Evolutionary conservation across 1,139 yeast genomes (phyloP), one percentile per base, ranked within the genome.

Genomic region (Saccharomyces hybrid): DNA sequence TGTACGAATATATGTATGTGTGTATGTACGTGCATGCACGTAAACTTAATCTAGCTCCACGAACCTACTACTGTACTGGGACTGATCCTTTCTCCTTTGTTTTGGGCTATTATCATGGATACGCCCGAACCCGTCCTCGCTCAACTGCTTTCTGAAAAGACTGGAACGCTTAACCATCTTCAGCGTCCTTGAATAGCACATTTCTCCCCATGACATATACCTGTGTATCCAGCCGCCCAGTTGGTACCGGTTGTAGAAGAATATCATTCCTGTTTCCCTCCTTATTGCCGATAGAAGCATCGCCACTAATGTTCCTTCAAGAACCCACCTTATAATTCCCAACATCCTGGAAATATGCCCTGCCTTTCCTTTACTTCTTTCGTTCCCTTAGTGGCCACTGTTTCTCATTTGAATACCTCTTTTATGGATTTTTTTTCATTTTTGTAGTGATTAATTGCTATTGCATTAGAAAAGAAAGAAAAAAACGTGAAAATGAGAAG

Each of bases 271-370:
- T 0, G 88, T 83, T 59, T 81, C 80, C 54, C 83, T 73, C 63
- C 84, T 82, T 53, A 84, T 73, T 1, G 86, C 87, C 0, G 90
- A 88, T 34, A 84, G 72, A 25, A 85, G 72, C 66, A 85, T 78
- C 2, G 88, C 82, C 16, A 83, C 70, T 55, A 85, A 70, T 1
- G 84, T 77, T 56, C 84, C 72, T 62, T 84, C 89, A 48, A 82
- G 32, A 5, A 67, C 62, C 75, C 58, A 80, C 70, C 60, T 69
- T 30, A 61, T 55, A 25, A 38, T 38, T 38, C 42, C 42, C 23
- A 38, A 16, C 42, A 38, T 38, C 25, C 5, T 38, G 13, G 9
- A 31, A 31, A 14, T 34, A 6, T 34, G 16, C 14, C 14, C 42
- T 9, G 4, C 13, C 20, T 16, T 5, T 38, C 16, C 7, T 20